phyloP scores from a whole-genome alignment of 2,329 filamentous ascomycete genomes.

The Alternaria triticimaculans region DNA sequence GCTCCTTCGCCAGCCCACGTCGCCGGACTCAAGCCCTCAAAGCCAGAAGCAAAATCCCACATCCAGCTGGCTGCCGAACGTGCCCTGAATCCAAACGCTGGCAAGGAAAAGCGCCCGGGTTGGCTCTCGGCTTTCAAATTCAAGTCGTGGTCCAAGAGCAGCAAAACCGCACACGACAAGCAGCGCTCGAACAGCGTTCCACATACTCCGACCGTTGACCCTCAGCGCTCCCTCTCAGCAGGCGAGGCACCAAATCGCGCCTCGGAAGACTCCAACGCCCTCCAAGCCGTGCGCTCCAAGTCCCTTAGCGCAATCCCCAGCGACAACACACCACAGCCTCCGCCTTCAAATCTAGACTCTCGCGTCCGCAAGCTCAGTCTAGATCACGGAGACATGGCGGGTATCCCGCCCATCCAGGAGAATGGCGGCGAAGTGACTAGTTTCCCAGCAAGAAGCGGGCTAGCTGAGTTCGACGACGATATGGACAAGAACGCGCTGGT shows the following conservation, averaged over 20 bases:
- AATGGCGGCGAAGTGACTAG: slow-evolving; percentile 11
- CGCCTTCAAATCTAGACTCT: slow-evolving; percentile 31
- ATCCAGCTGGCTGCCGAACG: slow-evolving; percentile 31
- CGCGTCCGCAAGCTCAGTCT: slow-evolving; percentile 29
- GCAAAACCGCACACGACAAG: slow-evolving; percentile 22
- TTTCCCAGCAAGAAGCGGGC: slow-evolving; percentile 9
- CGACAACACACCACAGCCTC: slow-evolving; percentile 7
- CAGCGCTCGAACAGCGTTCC: slow-evolving; percentile 31
- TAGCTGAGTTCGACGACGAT: not conserved
- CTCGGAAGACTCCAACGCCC: slow-evolving; percentile 23
- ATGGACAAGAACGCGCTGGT: slow-evolving; percentile 34
- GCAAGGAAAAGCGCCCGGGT: slow-evolving; percentile 38
- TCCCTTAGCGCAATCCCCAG: slow-evolving; percentile 42
- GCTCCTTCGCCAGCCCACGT: not conserved
- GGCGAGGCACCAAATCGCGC: slow-evolving; percentile 8
- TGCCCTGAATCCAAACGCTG: slow-evolving; percentile 21
- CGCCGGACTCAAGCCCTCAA: not conserved
- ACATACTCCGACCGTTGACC: slow-evolving; percentile 20
- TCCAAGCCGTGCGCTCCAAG: slow-evolving; percentile 42
- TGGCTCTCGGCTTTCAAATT: slow-evolving; percentile 41
- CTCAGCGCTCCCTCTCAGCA: slow-evolving; percentile 39
- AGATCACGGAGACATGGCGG: slow-evolving; percentile 4
- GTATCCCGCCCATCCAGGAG: slow-evolving; percentile 16
- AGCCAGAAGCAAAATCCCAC: slow-evolving; percentile 24
- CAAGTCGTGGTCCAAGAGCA: slow-evolving; percentile 35